Evolutionary conservation across 192 early-diverging fungal species (phyloP).

Genomic region (Borealophlyctis nickersoniae): DNA sequence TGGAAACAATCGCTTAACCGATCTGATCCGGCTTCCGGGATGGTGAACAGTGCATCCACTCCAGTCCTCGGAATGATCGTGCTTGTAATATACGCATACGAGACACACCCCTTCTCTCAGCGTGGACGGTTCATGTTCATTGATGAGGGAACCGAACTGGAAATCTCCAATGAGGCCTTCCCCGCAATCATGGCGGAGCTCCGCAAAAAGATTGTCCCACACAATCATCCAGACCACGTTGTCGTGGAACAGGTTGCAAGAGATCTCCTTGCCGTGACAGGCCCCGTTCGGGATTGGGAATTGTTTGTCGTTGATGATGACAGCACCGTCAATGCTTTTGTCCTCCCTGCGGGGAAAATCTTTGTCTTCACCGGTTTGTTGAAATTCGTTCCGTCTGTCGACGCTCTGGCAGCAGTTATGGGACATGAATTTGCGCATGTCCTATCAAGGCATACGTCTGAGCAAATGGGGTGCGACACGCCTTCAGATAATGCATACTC

Average conservation of each 20-base stretch:
- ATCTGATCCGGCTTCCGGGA: too few relatives aligned
- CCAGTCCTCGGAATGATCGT: constrained; percentile 13
- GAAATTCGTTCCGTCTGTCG: constrained; percentile 6
- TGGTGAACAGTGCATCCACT: too few relatives aligned
- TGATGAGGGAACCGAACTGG: constrained; percentile 30
- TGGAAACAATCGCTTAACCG: too few relatives aligned
- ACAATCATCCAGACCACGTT: constrained; percentile 11
- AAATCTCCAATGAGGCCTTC: constrained; percentile 22
- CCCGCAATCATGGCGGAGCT: constrained; percentile 10
- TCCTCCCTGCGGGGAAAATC: constrained; percentile 38
- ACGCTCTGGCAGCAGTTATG: constrained; percentile 37
- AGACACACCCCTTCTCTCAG: constrained; percentile 28
- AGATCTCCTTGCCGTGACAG: constrained; percentile 23
- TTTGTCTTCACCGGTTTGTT: constrained; percentile 46
- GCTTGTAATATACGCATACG: constrained; percentile 16
- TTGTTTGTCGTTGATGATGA: constrained; percentile 37
- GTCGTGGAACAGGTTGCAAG: constrained; percentile 9
- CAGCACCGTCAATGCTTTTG: constrained; percentile 40
- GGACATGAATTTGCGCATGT: constrained; percentile 44
- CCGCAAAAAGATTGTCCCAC: constrained; percentile 16
- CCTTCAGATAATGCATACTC: too few relatives aligned
- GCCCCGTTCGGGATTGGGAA: constrained; percentile 35
- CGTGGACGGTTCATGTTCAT: constrained; percentile 41
- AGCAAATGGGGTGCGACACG: constrained; percentile 24
- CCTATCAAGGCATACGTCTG: constrained; percentile 32